Evolutionary conservation across 2,329 filamentous ascomycete species (phyloP).

Genomic region (Fusarium verrucosum): DNA sequence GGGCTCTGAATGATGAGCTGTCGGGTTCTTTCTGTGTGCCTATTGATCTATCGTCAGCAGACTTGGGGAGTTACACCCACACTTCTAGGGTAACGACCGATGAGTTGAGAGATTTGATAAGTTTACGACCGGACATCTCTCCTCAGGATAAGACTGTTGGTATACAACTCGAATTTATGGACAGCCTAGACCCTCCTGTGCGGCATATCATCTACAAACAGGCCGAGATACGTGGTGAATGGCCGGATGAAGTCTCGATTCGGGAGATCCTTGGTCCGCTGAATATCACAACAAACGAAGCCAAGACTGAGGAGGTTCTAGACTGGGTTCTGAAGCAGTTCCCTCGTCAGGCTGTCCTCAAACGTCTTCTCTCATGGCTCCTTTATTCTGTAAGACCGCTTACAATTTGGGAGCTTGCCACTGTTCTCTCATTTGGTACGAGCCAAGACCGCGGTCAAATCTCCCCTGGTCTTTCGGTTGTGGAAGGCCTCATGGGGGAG

Average conservation of each 20-base stretch:
- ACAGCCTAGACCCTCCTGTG: not conserved
- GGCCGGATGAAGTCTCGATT: not conserved
- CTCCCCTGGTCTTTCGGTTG: not conserved
- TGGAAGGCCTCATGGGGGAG: not conserved
- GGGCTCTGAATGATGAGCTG: not conserved
- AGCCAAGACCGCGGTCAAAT: not conserved
- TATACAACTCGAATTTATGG: accelerated
- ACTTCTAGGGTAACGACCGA: too few relatives aligned
- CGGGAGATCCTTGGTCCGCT: not conserved
- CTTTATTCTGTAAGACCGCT: slow-evolving; percentile 9
- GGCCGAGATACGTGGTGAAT: not conserved
- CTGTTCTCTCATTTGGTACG: not conserved
- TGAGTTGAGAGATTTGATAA: too few relatives aligned
- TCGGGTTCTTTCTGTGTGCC: not conserved
- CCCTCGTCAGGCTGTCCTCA: not conserved
- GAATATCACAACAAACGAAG: not conserved
- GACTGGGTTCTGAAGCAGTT: not conserved
- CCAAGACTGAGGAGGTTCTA: not conserved
- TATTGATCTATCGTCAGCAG: not conserved
- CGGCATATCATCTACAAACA: not conserved
- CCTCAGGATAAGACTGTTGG: accelerated
- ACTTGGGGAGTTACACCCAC: not conserved
- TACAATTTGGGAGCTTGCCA: slow-evolving; percentile 3
- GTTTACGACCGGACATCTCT: accelerated
- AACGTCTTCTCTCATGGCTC: not conserved